Conservation (phyloP, 2,329 filamentous ascomycete genomes). For the Thelonectria blattea region DNA sequence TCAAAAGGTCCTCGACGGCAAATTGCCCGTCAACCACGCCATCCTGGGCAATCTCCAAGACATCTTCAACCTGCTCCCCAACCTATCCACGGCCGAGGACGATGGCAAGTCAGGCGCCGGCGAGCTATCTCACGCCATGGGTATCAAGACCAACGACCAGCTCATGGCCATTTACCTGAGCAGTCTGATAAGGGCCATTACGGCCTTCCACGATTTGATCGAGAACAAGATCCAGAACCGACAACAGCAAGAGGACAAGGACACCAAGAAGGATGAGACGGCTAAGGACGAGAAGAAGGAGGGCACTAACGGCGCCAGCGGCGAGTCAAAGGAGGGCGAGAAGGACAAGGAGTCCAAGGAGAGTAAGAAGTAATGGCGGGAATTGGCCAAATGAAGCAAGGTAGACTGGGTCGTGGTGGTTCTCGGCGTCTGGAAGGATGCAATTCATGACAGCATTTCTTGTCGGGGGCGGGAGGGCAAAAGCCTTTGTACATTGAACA, state of each 20-base stretch:
- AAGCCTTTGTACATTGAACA: constrained; percentile 41
- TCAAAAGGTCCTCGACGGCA: constrained; percentile 91
- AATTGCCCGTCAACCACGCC: constrained; percentile 94
- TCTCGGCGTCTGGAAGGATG: constrained; percentile 35
- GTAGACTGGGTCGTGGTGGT: constrained; percentile 27
- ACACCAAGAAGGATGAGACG: constrained; percentile 77
- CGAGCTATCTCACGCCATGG: constrained; percentile 95
- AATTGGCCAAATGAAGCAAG: constrained; percentile 21
- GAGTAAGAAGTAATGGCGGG: constrained; percentile 38
- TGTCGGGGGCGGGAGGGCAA: constrained; percentile 27
- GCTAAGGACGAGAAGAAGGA: constrained; percentile 66
- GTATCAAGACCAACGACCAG: constrained; percentile 98
- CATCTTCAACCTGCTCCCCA: constrained; percentile 97
- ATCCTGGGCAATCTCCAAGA: constrained; percentile 99
- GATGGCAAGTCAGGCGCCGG: constrained; percentile 71
- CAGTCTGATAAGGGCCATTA: constrained; percentile 92
- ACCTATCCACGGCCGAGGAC: constrained; percentile 83
- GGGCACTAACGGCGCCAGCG: constrained; percentile 47
- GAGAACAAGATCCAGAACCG: constrained; percentile 99
- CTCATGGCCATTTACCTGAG: constrained; percentile 98
- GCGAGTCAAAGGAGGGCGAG: constrained; percentile 57
- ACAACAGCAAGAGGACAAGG: constrained; percentile 95
- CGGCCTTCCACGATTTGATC: constrained; percentile 97
- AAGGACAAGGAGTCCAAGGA: constrained; percentile 64
- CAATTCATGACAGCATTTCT: constrained; percentile 27